Base-by-base conservation (phyloP, 345 rosid genomes). In the Nasturtium officinale region DNA sequence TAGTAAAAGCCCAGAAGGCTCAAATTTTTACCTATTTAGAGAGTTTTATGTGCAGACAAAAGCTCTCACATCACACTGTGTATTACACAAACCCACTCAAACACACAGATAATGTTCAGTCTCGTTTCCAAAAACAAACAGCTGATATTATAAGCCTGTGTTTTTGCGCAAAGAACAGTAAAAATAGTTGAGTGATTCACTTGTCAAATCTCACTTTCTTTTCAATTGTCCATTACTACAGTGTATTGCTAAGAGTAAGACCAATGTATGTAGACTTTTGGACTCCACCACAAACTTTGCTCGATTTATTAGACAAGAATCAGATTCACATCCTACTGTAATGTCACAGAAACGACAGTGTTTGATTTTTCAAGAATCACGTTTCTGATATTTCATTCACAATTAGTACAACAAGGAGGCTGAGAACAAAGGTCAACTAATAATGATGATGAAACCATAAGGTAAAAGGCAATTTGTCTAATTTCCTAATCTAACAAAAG, bases 161-260 rank as follows among this genome's bases (percentile, higher is more conserved):
- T 55, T 45, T 63, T 45, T 54, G 30, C 17, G 17, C 52, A 46
- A 47, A 47, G 23, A 47, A 66, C 55, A 66, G 65, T 54, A 38
- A 16, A 38, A 64, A 64, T 63, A 32, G 79, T 54, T 69, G 25
- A 29, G 59, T 67, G 68, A 33, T 54, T 70, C 71, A 71, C 67
- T 57, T 71, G 76, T 77, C 80, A 77, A 77, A 77, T 77, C 80
- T 17, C 47, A 11, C 71, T 38, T 55, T 70, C 80, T 55, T 77
- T 70, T 77, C 75, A 63, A 76, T 76, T 63, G 71, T 76, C 56
- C 75, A 76, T 26, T 18, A 15, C 0, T 55, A 70, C 64, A 77
- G 72, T 70, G 17, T 38, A 16, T 12, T 55, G 32, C 21, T 70
- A 30, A 26, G 28, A 26, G 28, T 26, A 2, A 63, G 46, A 71